These are phyloP conservation scores for Chrysoporthe puriensis DNA, from an alignment of 2,329 filamentous ascomycete species.

Conservation along the genomic window DNA sequence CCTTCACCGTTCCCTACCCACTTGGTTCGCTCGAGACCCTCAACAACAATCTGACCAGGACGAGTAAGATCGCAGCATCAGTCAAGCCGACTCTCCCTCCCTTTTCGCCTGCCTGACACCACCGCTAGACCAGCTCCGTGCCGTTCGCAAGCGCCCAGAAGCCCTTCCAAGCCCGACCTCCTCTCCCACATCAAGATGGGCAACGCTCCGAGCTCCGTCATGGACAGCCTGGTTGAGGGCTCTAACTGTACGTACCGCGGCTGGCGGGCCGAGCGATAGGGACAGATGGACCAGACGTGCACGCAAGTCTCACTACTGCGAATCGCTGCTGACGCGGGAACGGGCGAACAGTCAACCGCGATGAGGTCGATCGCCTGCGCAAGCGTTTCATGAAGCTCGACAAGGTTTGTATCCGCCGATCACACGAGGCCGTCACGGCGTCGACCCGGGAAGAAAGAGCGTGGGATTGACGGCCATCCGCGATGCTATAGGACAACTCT, in stretches of 20 bases:
- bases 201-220: slow-evolving; percentile 72
- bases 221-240: slow-evolving; percentile 94
- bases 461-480: slow-evolving; percentile 13
- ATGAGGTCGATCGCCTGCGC: slow-evolving; percentile 92
- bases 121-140: background rate
- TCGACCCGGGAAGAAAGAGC: background rate
- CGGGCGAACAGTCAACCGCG: slow-evolving; percentile 77
- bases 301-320: background rate
- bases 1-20: background rate
- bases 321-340: slow-evolving; percentile 8
- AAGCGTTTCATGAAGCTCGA: slow-evolving; percentile 99
- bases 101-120: background rate
- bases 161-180: slow-evolving; percentile 7
- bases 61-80: background rate
- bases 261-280: background rate
- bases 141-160: background rate
- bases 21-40: background rate
- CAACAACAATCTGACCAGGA: background rate
- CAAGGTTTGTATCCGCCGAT: slow-evolving; percentile 65
- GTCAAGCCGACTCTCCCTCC: background rate
- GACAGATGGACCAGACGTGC: no score
- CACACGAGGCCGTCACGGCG: background rate
- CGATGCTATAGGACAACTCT: slow-evolving; percentile 76
- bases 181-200: slow-evolving; percentile 53
- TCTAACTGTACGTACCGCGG: slow-evolving; percentile 75